phyloP scores from a whole-genome alignment of 1,284 basidiomycete genomes.

The Microbotryomycetes sp. region DNA sequence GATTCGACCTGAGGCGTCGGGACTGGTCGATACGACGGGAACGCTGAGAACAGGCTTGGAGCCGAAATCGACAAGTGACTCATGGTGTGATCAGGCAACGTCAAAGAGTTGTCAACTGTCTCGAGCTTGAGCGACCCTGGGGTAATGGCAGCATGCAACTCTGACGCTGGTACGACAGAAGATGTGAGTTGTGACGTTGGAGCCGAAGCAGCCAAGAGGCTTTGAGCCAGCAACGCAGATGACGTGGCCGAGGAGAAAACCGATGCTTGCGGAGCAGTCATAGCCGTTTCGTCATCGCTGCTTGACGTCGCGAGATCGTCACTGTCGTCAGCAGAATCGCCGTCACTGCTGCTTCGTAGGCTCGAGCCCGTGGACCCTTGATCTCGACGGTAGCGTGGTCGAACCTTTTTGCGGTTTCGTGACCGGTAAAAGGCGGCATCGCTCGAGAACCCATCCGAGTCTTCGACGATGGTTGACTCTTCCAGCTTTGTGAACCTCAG shows the following conservation, averaged over 20 bases:
- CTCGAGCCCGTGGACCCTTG: neutral
- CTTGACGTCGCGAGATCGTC: neutral
- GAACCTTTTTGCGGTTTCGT: constrained; percentile 27
- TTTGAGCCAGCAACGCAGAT: constrained; percentile 27
- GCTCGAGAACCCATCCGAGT: constrained; percentile 29
- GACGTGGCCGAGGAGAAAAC: constrained; percentile 24
- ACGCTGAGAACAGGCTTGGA: constrained; percentile 27
- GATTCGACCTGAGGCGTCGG: neutral
- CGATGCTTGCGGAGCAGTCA: too few relatives aligned
- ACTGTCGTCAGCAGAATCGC: neutral
- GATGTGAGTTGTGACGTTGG: neutral
- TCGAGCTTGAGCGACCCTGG: constrained; percentile 25
- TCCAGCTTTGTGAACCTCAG: constrained; percentile 24
- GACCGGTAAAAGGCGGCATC: constrained; percentile 22
- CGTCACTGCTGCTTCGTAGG: neutral
- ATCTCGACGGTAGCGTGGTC: neutral
- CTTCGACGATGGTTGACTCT: constrained; percentile 18
- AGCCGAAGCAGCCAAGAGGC: constrained; percentile 20
- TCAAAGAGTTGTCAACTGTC: neutral
- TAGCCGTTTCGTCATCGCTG: too few relatives aligned
- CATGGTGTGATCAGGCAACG: neutral
- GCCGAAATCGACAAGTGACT: constrained; percentile 24
- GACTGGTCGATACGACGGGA: constrained; percentile 13
- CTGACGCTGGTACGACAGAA: neutral
- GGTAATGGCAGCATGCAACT: constrained; percentile 9